Evolutionary conservation across 73 alveolate species (phyloP).

Genomic region (Stentor roeselii): DNA sequence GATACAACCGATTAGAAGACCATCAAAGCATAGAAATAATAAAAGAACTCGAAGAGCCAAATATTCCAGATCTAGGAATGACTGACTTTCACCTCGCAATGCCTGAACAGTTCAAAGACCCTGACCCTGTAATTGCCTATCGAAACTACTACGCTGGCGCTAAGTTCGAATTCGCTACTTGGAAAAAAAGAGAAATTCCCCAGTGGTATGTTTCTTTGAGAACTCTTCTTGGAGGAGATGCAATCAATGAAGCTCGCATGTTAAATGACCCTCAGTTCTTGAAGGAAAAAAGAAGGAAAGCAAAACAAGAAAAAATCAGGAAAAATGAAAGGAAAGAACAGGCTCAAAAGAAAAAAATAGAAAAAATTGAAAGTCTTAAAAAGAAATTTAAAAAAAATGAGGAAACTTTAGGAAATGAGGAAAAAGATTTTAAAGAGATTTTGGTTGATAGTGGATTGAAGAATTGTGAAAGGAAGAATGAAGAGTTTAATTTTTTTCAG

Average conservation of each 20-base stretch:
- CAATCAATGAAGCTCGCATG: background rate
- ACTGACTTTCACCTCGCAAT: background rate
- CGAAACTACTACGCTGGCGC: background rate
- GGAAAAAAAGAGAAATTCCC: constrained; percentile 1
- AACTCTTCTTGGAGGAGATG: background rate
- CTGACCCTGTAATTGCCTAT: background rate
- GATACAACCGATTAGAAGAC: background rate
- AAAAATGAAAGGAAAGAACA: background rate
- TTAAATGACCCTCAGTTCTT: background rate
- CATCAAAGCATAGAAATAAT: background rate
- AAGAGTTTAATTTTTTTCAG: background rate
- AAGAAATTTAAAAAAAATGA: background rate
- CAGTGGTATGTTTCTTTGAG: background rate
- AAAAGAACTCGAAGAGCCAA: background rate
- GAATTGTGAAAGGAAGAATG: background rate
- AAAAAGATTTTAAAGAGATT: background rate
- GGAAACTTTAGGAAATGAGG: background rate
- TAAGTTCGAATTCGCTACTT: background rate
- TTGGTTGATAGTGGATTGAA: background rate
- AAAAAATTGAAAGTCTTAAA: background rate
- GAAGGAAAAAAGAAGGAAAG: background rate
- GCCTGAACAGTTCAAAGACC: background rate
- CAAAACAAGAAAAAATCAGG: background rate
- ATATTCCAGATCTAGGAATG: background rate
- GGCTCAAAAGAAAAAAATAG: background rate